phyloP scores from a whole-genome alignment of 805 yeast species.

The Ogataea sp. region DNA sequence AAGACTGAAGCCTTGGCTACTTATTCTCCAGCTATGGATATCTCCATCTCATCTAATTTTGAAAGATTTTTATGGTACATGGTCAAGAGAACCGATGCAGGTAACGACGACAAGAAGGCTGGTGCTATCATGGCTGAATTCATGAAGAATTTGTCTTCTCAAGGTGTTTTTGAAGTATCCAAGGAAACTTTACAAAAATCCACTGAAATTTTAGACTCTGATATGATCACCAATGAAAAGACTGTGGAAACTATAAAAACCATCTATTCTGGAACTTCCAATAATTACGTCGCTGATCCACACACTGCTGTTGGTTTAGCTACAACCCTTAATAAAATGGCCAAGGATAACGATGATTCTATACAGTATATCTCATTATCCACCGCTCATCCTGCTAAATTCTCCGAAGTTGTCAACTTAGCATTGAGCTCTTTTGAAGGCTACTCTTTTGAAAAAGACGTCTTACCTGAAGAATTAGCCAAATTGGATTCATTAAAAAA shows the following conservation, averaged over 20 bases:
- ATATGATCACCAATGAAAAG: constrained; percentile 68
- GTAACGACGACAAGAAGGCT: constrained; percentile 54
- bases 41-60: constrained; percentile 87
- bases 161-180: constrained; percentile 72
- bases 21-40: constrained; percentile 97
- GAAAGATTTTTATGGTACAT: constrained; percentile 95
- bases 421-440: constrained; percentile 60
- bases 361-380: constrained; percentile 67
- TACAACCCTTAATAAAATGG: constrained; percentile 59
- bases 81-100: constrained; percentile 62
- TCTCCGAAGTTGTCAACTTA: constrained; percentile 88
- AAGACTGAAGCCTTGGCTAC: constrained; percentile 80
- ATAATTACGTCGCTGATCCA: constrained; percentile 85
- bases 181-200: constrained; percentile 59
- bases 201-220: constrained; percentile 61
- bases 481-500: constrained; percentile 62
- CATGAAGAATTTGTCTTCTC: constrained; percentile 70
- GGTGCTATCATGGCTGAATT: constrained; percentile 64
- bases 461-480: constrained; percentile 81
- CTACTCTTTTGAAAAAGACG: constrained; percentile 82
- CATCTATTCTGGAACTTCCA: constrained; percentile 48
- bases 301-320: constrained; percentile 94
- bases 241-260: constrained; percentile 74
- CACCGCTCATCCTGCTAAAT: constrained; percentile 99
- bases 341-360: constrained; percentile 27